Evolutionary conservation across 768 basidiomycete genomes (phyloP).

Genomic region (Suillus brevipes): DNA sequence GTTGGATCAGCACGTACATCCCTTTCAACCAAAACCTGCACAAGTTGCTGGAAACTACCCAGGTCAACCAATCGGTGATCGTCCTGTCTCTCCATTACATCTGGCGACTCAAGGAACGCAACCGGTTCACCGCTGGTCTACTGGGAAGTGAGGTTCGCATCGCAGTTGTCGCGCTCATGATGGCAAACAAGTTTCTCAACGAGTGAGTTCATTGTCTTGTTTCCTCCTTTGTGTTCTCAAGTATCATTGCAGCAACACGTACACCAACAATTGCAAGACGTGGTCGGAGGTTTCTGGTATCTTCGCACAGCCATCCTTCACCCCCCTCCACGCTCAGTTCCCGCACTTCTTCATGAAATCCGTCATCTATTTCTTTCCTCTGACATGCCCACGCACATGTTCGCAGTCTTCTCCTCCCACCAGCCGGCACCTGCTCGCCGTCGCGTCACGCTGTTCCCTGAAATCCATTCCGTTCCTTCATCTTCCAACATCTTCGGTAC

Average conservation of each 20-base stretch:
- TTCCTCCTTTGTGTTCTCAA: constrained; percentile 11
- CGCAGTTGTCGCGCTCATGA: constrained; percentile 87
- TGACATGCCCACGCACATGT: constrained; percentile 34
- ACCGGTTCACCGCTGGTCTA: constrained; percentile 67
- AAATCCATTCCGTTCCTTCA: constrained; percentile 57
- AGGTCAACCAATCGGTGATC: constrained; percentile 92
- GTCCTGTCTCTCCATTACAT: constrained; percentile 91
- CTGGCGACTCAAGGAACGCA: constrained; percentile 76
- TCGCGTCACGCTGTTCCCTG: constrained; percentile 36
- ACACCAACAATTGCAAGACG: constrained; percentile 96
- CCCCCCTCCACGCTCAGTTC: too few relatives aligned
- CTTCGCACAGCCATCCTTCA: too few relatives aligned
- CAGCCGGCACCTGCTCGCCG: constrained; percentile 26
- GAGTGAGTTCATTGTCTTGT: constrained; percentile 57
- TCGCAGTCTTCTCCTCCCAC: constrained; percentile 30
- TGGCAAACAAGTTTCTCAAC: constrained; percentile 97
- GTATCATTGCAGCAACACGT: constrained; percentile 72
- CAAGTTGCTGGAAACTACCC: constrained; percentile 90
- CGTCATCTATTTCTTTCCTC: too few relatives aligned
- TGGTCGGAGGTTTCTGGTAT: constrained; percentile 95
- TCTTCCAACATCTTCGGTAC: constrained; percentile 25
- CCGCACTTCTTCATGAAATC: too few relatives aligned
- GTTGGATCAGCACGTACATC: constrained; percentile 14
- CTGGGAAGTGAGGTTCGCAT: constrained; percentile 87
- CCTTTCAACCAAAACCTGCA: constrained; percentile 40